These are phyloP conservation scores for Sugiyamaella valdiviana DNA, from an alignment of 805 yeast species.

Conservation along the genomic window DNA sequence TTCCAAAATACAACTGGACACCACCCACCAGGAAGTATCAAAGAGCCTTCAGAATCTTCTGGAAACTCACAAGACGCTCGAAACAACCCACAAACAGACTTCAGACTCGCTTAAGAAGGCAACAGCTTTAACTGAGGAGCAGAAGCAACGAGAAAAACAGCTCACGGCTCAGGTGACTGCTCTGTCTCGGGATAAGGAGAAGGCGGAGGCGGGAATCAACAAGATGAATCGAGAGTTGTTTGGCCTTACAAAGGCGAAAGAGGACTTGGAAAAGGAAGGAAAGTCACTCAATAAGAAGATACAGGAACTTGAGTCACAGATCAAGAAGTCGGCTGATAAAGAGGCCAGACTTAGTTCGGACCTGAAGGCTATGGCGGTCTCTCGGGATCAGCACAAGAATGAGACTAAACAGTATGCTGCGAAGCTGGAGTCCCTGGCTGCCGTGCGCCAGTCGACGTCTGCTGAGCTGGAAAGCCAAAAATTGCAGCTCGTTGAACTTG, in stretches of 20 bases:
- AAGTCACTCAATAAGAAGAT: constrained; percentile 41
- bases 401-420: background rate
- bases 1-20: constrained; percentile 11
- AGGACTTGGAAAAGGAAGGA: constrained; percentile 41
- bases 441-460: background rate
- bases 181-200: constrained; percentile 43
- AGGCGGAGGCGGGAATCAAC: constrained; percentile 81
- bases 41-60: constrained; percentile 14
- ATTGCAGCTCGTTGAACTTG: constrained; percentile 15
- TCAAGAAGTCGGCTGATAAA: constrained; percentile 11
- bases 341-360: constrained; percentile 21
- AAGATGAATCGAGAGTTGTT: constrained; percentile 83
- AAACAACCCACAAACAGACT: constrained; percentile 18
- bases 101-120: constrained; percentile 29
- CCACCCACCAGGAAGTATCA: constrained; percentile 22
- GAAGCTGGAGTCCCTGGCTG: constrained; percentile 2
- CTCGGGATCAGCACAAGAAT: constrained; percentile 14
- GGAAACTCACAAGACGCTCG: constrained; percentile 18
- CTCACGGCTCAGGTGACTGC: constrained; percentile 33
- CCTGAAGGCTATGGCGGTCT: constrained; percentile 16
- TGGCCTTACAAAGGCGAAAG: constrained; percentile 54
- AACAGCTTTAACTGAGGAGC: constrained; percentile 29
- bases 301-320: constrained; percentile 21
- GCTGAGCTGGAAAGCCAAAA: background rate
- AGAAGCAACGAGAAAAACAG: constrained; percentile 29